Conservation (phyloP, 495 filamentous ascomycete genomes). For the Trichoderma parareesei region DNA sequence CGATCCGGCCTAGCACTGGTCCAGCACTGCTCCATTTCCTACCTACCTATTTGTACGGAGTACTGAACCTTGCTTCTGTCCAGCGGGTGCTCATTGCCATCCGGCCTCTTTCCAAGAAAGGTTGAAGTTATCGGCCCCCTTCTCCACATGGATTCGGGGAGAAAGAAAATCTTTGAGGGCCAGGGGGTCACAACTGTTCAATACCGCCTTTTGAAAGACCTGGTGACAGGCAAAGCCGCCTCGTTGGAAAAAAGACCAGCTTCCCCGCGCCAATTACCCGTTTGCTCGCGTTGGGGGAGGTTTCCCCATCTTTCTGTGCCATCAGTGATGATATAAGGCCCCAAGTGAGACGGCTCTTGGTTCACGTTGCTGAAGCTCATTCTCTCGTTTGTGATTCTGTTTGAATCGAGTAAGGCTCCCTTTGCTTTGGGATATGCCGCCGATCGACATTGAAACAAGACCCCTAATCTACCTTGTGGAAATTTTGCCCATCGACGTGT, state of each 20-base stretch:
- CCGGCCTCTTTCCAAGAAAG: not conserved
- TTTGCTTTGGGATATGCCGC: not conserved
- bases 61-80: not conserved
- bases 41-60: not conserved
- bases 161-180: not conserved
- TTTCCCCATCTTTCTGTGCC: slow-evolving; percentile 2
- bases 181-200: not conserved
- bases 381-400: not conserved
- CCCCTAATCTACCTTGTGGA: not conserved
- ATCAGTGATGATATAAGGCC: not conserved
- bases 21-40: not conserved
- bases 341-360: not conserved
- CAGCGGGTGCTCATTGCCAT: not conserved
- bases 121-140: not conserved
- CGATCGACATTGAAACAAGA: not conserved
- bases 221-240: not conserved
- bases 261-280: not conserved
- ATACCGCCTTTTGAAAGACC: slow-evolving; percentile 7
- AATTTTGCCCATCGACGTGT: not conserved
- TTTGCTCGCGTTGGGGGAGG: slow-evolving; percentile 4
- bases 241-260: not conserved
- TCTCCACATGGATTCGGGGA: not conserved
- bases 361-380: not conserved
- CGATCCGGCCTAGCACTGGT: not conserved
- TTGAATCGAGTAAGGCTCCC: not conserved